These are phyloP conservation scores for Microsporum canis DNA, from an alignment of 2,329 filamentous ascomycete genomes.

Conservation along the genomic window DNA sequence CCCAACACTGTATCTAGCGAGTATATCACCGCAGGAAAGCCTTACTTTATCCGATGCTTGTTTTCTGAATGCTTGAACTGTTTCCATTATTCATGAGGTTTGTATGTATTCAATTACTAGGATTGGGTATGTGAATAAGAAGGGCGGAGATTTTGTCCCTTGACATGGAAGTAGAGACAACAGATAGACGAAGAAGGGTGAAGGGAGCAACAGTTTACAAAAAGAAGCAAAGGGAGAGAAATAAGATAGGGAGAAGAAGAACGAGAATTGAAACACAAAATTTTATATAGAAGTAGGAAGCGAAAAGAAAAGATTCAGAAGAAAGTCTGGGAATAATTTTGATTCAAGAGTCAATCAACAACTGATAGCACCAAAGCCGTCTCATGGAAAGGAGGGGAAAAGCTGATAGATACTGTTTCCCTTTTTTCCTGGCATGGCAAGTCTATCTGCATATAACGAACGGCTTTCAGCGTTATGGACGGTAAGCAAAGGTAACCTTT, in stretches of 20 bases:
- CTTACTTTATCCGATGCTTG: no score
- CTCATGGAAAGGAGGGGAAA: background rate
- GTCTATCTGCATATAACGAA: background rate
- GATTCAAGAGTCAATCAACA: background rate
- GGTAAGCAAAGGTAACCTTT: no score
- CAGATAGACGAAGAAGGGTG: background rate
- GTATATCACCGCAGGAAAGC: no score
- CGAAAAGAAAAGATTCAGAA: background rate
- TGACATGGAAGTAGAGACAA: background rate
- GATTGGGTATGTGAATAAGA: background rate
- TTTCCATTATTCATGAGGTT: conserved; percentile 4
- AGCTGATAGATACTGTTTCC: background rate
- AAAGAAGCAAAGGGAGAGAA: background rate
- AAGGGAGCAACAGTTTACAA: background rate
- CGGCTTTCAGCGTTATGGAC: background rate
- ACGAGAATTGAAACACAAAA: background rate
- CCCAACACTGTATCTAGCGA: no score
- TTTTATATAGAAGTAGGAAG: background rate
- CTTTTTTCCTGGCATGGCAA: background rate
- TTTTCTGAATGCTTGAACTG: background rate
- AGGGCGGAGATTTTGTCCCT: background rate
- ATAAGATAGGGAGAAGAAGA: background rate
- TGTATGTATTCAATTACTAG: background rate
- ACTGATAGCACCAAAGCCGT: background rate
- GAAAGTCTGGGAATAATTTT: background rate